Conservation (phyloP, 208 protist species). For the Crithidia brevicula region DNA sequence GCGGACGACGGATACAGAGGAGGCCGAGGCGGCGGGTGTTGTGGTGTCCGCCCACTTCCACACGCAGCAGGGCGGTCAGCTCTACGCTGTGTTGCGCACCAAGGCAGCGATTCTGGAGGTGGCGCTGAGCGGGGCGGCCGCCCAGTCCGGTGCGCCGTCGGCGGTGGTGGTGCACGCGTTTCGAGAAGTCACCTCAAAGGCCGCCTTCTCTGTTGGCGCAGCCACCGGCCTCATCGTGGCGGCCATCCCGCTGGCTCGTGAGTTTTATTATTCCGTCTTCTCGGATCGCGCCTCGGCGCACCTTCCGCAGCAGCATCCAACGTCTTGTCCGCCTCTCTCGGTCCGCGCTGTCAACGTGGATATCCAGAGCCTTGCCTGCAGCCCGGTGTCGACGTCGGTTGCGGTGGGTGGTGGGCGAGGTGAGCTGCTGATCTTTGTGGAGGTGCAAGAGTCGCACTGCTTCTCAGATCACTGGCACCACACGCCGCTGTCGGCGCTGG, state of each 20-base stretch:
- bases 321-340: constrained; percentile 12
- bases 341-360: constrained; percentile 44
- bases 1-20: neutral
- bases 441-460: constrained; percentile 56
- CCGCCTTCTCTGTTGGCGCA: constrained; percentile 49
- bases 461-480: constrained; percentile 93
- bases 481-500: constrained; percentile 73
- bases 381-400: constrained; percentile 42
- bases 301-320: neutral
- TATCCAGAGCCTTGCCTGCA: constrained; percentile 70
- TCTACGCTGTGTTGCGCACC: constrained; percentile 77
- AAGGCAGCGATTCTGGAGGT: constrained; percentile 52
- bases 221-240: constrained; percentile 70
- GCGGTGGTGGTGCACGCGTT: constrained; percentile 54
- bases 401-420: constrained; percentile 76
- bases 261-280: constrained; percentile 55
- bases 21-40: neutral
- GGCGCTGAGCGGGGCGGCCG: constrained; percentile 21
- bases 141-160: neutral
- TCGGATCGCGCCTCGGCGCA: constrained; percentile 18
- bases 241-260: constrained; percentile 48
- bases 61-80: constrained; percentile 36
- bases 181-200: constrained; percentile 18
- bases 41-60: constrained; percentile 51
- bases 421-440: constrained; percentile 75